These are phyloP conservation scores for Colletotrichum destructivum DNA, from an alignment of 2,329 filamentous ascomycete genomes.

Conservation along the genomic window DNA sequence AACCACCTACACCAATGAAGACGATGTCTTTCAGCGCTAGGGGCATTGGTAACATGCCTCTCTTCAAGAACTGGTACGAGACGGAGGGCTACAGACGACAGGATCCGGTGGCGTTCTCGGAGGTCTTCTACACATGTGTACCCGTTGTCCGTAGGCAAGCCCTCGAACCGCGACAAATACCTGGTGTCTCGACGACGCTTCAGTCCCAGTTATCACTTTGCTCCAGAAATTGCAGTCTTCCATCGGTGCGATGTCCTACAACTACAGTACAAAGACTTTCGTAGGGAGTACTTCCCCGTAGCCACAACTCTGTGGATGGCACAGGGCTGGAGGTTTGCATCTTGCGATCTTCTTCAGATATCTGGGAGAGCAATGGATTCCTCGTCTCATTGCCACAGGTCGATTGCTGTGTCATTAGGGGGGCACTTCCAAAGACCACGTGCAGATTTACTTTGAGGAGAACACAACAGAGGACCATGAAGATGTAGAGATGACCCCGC, in stretches of 20 bases:
- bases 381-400: slow-evolving; percentile 11
- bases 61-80: slow-evolving; percentile 36
- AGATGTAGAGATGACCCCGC: neutral
- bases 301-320: slow-evolving; percentile 31
- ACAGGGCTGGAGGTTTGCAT: slow-evolving; percentile 32
- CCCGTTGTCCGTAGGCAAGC: slow-evolving; percentile 13
- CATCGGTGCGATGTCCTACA: slow-evolving; percentile 20
- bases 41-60: slow-evolving; percentile 28
- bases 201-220: neutral
- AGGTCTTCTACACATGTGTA: slow-evolving; percentile 38
- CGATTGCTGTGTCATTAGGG: neutral
- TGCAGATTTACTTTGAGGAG: too few relatives aligned
- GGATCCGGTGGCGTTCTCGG: slow-evolving; percentile 37
- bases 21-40: slow-evolving; percentile 48
- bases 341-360: slow-evolving; percentile 23
- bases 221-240: slow-evolving; percentile 6
- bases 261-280: slow-evolving; percentile 14
- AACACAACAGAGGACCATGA: neutral
- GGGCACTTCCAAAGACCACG: too few relatives aligned
- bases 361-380: slow-evolving; percentile 15
- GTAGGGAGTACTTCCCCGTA: slow-evolving; percentile 21
- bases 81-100: slow-evolving; percentile 39
- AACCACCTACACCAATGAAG: slow-evolving; percentile 25
- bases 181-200: slow-evolving; percentile 18
- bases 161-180: slow-evolving; percentile 35